Conservation (phyloP, 768 basidiomycete genomes). For the Collybia sordida region DNA sequence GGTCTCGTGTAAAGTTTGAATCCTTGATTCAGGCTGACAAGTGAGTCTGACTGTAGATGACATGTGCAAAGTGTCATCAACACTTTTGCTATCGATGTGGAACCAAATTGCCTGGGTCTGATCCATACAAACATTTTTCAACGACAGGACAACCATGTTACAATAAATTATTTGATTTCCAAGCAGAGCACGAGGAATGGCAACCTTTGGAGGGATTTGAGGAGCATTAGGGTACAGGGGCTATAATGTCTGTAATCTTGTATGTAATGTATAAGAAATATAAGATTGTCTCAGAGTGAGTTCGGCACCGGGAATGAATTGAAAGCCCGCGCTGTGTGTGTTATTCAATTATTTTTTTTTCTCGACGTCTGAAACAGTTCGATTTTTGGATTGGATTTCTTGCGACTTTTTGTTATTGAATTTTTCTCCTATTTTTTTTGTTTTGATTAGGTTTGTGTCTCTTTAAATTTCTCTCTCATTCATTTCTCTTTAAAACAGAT, state of each 20-base stretch:
- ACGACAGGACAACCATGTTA: conserved; percentile 52
- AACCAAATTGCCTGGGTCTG: conserved; percentile 36
- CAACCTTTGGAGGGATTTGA: conserved; percentile 43
- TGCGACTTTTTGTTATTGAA: conserved; percentile 9
- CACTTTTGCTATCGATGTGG: conserved; percentile 89
- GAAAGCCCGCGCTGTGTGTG: conserved; percentile 38
- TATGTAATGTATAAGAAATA: conserved; percentile 4
- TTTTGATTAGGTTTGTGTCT: conserved; percentile 18
- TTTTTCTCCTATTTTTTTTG: conserved; percentile 19
- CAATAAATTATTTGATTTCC: conserved; percentile 64
- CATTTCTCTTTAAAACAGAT: conserved; percentile 28
- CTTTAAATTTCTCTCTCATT: conserved; percentile 27
- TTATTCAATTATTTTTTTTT: conserved; percentile 27
- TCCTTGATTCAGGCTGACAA: conserved; percentile 5
- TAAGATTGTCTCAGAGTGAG: conserved; percentile 7
- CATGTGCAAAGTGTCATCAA: conserved; percentile 65
- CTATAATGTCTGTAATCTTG: not conserved
- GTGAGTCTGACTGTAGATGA: conserved; percentile 53
- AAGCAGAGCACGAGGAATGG: conserved; percentile 45
- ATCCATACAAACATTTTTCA: conserved; percentile 75
- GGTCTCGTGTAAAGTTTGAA: conserved; percentile 21
- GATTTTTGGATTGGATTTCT: conserved; percentile 19
- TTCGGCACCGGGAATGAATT: conserved; percentile 24
- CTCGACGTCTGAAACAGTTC: conserved; percentile 33
- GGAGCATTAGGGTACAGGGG: conserved; percentile 4